Base-by-base conservation (phyloP, 768 basidiomycete genomes). In the Astraeus odoratus region DNA sequence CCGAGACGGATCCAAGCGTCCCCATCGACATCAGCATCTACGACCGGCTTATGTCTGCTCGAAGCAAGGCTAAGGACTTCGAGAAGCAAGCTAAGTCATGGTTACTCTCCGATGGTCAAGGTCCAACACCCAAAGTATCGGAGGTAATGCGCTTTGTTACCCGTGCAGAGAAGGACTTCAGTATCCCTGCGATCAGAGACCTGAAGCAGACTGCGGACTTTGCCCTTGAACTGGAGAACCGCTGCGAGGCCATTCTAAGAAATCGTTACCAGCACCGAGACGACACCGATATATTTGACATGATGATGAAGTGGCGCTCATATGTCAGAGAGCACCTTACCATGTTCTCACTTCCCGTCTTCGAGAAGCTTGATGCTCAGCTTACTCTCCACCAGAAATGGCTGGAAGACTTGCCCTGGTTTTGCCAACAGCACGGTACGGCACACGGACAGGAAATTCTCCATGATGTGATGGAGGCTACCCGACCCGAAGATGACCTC, bases 341-440 rank as follows among this genome's bases (percentile, higher is more conserved):
- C 39, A 84, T 87, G 67, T 88, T 90, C 64, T 69, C 73, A 3
- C 69, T 91, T 16, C 83, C 85, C 9, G 72, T 73, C 51, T 86
- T 87, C 52, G 83, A 87, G 48, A 80, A 76, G 55, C 67, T 91
- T 22, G 81, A 86, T 39, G 70, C 67, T 10, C 84, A 90, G 59
- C 71, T 90, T 20, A 72, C 67, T 37, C 57, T 68, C 29, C 89
- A 92, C 60, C 70, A 78, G 49, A 71, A 73, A 41, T 92, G 88
- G 88, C 48, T 88, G 23, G 73, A 79, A 52, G 75, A 79, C 25
- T 68, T 91, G 38, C 88, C 88, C 9, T 91, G 88, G 88, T 86
- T 77, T 54, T 84, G 83, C 54, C 66, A 70, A 3, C 77, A 81
- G 48, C 87, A 89, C 57, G 66, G 73, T 47, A 70, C 73, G 43